Conservation (phyloP, 768 basidiomycete species). For the Russula compacta region DNA sequence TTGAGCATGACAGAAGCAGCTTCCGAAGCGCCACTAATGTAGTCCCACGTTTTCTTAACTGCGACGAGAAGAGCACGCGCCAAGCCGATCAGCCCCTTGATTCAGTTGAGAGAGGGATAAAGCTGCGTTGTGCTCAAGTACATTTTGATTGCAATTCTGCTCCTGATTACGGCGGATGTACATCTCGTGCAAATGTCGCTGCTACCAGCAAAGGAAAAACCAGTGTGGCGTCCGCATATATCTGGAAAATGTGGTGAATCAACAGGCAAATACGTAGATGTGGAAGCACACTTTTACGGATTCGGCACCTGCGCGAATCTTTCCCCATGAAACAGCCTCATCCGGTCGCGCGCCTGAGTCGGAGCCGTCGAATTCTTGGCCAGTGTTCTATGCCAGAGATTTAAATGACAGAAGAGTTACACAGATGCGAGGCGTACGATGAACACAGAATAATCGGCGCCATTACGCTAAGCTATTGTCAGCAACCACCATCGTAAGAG, state of each 20-base stretch:
- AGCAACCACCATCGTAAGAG: constrained; percentile 7
- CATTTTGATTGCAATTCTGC: neutral
- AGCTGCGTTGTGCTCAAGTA: neutral
- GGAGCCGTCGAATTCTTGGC: constrained; percentile 98
- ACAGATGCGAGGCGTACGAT: constrained; percentile 47
- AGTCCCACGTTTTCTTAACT: neutral
- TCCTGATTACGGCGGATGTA: neutral
- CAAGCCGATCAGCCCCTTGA: neutral
- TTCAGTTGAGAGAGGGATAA: neutral
- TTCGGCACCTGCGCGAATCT: constrained; percentile 81
- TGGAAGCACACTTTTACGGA: constrained; percentile 57
- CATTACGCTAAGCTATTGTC: constrained; percentile 63
- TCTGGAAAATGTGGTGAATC: constrained; percentile 27
- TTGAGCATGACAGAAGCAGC: no score
- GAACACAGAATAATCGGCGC: constrained; percentile 94
- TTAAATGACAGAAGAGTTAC: neutral
- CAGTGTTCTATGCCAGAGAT: constrained; percentile 63
- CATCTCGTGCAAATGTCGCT: constrained; percentile 72
- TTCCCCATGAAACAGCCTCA: constrained; percentile 98
- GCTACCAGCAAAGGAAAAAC: constrained; percentile 95
- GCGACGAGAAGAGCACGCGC: neutral
- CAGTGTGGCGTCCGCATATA: constrained; percentile 94
- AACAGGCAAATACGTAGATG: neutral
- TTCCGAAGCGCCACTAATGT: no score
- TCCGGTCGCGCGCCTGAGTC: constrained; percentile 96